Base-by-base conservation (phyloP, 2,329 filamentous ascomycete species). In the Fusarium foetens region DNA sequence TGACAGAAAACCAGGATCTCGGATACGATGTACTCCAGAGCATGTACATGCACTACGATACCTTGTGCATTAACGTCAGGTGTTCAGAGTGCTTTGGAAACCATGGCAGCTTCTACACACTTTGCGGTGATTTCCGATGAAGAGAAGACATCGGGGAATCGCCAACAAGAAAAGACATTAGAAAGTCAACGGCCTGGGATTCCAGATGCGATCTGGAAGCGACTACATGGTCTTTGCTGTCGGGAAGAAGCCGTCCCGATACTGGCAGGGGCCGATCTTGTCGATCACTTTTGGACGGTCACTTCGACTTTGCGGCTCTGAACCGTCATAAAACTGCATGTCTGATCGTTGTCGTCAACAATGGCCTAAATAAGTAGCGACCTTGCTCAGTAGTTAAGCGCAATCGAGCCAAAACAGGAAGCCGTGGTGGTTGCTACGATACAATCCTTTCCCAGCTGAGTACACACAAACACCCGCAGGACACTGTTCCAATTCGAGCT, bases 231-330 rank as follows among this genome's bases (percentile, higher is more conserved):
- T 68, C 59, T 65, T 57, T 58, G 43, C 57, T 64, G 49, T 53
- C 75, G 75, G 75, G 35, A 66, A 65, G 55, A 63, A 41, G 55
- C 69, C 65, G 67, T 75, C 71, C 68, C 70, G 75, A 63, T 49
- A 31, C 72, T 68, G 73, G 70, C 73, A 71, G 75, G 68, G 75
- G 72, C 55, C 74, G 71, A 77, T 75, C 75, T 75, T 76, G 75
- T 65, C 74, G 75, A 77, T 77, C 75, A 70, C 63, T 41, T 66
- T 58, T 59, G 58, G 48, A 25, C 49, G 19, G 33, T 59, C 59
- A 59, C 61, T 59, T 60, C 48, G 46, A 71, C 39, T 53, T 48
- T 73, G 70, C 72, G 71, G 72, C 74, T 77, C 70, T 75, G 65
- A 63, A 60, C 66, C 64, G 45, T 55, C 71, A 63, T 49, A n/a